Evolutionary conservation across 2,329 filamentous ascomycete genomes (phyloP).

Genomic region (Niveomyces coronatus): DNA sequence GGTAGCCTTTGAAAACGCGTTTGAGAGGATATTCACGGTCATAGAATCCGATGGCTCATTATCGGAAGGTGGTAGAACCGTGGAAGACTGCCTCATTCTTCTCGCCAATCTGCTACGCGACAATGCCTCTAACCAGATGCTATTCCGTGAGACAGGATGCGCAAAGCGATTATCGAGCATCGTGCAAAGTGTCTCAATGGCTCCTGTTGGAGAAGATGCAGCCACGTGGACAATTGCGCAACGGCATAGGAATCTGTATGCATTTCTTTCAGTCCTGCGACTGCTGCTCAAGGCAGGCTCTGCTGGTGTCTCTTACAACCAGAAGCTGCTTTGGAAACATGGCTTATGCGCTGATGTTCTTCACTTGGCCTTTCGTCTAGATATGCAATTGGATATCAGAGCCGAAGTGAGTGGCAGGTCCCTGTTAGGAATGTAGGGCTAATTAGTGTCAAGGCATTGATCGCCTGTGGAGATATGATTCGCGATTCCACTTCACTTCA

Average conservation of each 20-base stretch:
- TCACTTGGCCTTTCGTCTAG: conserved; percentile 68
- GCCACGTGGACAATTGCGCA: conserved; percentile 68
- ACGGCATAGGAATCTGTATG: conserved; percentile 84
- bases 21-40: conserved; percentile 74
- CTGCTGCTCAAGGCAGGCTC: conserved; percentile 79
- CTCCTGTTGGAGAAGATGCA: conserved; percentile 46
- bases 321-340: conserved; percentile 74
- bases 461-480: conserved; percentile 81
- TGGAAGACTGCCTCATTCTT: conserved; percentile 88
- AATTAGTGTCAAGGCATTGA: conserved; percentile 47
- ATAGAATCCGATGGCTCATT: conserved; percentile 75
- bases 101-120: conserved; percentile 79
- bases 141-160: conserved; percentile 85
- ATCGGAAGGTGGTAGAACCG: conserved; percentile 69
- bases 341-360: conserved; percentile 71
- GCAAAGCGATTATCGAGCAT: conserved; percentile 62
- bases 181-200: conserved; percentile 48
- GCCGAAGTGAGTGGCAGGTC: conserved; percentile 56
- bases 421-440: too few species aligned
- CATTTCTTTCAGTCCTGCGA: conserved; percentile 73
- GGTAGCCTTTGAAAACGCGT: conserved; percentile 90
- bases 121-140: conserved; percentile 85
- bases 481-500: conserved; percentile 70
- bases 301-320: conserved; percentile 70
- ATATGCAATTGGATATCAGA: conserved; percentile 65